phyloP scores from a whole-genome alignment of 768 basidiomycete genomes.

The Boletellus ananiceps region DNA sequence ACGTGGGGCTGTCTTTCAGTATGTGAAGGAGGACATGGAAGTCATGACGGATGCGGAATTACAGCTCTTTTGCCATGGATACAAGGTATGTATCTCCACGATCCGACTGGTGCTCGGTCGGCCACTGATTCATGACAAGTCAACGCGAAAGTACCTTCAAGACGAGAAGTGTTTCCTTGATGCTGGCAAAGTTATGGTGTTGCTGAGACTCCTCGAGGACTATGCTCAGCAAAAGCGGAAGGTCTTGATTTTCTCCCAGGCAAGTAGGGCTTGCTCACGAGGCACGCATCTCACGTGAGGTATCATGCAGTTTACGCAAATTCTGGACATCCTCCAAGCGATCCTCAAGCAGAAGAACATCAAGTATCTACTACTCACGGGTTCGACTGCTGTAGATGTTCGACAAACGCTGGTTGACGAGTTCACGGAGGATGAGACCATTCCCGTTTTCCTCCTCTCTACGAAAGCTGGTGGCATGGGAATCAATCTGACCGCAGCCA shows the following conservation, averaged over 20 bases:
- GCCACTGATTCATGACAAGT: slow-evolving; percentile 37
- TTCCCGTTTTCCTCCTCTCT: slow-evolving; percentile 85
- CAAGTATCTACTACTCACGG: slow-evolving; percentile 82
- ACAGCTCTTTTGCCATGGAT: slow-evolving; percentile 77
- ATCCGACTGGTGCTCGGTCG: not conserved
- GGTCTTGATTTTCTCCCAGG: slow-evolving; percentile 93
- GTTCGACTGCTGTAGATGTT: slow-evolving; percentile 89
- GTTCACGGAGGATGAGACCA: slow-evolving; percentile 79
- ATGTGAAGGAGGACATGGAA: slow-evolving; percentile 95
- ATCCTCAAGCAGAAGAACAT: slow-evolving; percentile 68
- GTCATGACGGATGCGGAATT: slow-evolving; percentile 98
- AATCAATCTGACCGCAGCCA: slow-evolving; percentile 93
- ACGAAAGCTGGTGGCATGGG: slow-evolving; percentile 96
- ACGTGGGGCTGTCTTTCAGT: slow-evolving; percentile 71
- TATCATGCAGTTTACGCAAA: slow-evolving; percentile 77
- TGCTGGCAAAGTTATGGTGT: slow-evolving; percentile 79
- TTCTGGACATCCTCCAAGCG: slow-evolving; percentile 87
- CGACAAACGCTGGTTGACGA: slow-evolving; percentile 93
- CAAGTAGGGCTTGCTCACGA: slow-evolving; percentile 30
- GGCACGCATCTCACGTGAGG: not conserved
- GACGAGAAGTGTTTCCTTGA: slow-evolving; percentile 73
- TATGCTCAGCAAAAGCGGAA: slow-evolving; percentile 71
- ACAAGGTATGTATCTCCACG: slow-evolving; percentile 54
- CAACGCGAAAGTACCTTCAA: slow-evolving; percentile 69
- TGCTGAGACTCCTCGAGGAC: slow-evolving; percentile 65